Conservation (phyloP, 257 asterid species). For the Solanum bukasovii region DNA sequence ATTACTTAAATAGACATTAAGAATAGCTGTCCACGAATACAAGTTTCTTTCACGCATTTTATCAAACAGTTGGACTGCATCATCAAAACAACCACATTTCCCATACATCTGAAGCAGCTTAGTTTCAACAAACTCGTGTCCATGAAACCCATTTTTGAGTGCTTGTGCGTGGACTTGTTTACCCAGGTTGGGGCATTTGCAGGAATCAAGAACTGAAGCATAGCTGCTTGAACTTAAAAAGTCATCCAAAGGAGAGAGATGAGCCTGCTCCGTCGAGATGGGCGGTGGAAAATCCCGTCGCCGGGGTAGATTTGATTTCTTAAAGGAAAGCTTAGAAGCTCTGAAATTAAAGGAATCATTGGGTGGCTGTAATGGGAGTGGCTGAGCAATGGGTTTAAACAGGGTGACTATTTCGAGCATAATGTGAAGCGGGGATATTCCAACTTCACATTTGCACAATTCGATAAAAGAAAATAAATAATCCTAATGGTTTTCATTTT, state of each 20-base stretch:
- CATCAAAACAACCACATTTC: constrained; percentile 19
- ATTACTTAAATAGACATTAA: constrained; percentile 30
- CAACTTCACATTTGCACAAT: too few relatives aligned
- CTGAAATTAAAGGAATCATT: not conserved
- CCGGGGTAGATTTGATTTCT: not conserved
- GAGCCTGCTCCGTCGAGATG: not conserved
- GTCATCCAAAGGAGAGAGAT: constrained; percentile 3
- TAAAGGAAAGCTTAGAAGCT: not conserved
- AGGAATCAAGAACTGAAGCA: constrained; percentile 48
- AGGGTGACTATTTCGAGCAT: not conserved
- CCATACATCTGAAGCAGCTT: constrained; percentile 54
- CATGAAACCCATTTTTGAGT: constrained; percentile 44
- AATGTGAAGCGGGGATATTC: not conserved
- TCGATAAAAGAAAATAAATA: too few relatives aligned
- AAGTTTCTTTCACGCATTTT: constrained; percentile 50
- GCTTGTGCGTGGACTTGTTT: constrained; percentile 61
- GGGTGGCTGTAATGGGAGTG: not conserved
- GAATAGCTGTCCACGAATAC: constrained; percentile 43
- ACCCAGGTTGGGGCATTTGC: constrained; percentile 30
- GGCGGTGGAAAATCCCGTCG: not conserved
- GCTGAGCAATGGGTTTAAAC: not conserved
- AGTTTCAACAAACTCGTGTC: constrained; percentile 51
- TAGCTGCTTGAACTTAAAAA: constrained; percentile 30
- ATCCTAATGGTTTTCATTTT: too few relatives aligned
- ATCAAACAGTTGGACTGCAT: constrained; percentile 38